Evolutionary conservation across 345 rosid genomes (phyloP).

Genomic region (Rubroshorea leprosula): DNA sequence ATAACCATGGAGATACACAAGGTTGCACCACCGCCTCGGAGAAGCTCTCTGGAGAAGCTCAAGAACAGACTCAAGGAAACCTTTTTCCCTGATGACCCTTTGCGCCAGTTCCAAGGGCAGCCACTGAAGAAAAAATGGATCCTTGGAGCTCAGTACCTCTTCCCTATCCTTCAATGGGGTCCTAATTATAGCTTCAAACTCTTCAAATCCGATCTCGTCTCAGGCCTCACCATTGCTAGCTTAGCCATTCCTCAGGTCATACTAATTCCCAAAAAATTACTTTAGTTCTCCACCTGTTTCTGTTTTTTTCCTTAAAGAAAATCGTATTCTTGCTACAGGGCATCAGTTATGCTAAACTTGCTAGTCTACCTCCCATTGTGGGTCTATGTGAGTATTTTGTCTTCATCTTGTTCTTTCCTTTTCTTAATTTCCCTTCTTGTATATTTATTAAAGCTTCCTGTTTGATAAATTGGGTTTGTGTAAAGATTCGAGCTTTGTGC

Average conservation of each 20-base stretch:
- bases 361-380: constrained; percentile 79
- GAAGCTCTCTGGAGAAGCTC: constrained; percentile 48
- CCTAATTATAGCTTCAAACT: constrained; percentile 59
- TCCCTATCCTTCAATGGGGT: constrained; percentile 93
- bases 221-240: constrained; percentile 98
- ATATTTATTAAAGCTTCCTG: neutral
- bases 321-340: constrained; percentile 43
- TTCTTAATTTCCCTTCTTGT: neutral
- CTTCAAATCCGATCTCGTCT: constrained; percentile 75
- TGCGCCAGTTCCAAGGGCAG: constrained; percentile 89
- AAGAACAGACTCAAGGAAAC: constrained; percentile 68
- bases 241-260: constrained; percentile 93
- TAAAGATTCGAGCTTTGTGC: constrained; percentile 92
- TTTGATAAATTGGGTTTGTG: neutral
- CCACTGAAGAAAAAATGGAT: constrained; percentile 42
- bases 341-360: constrained; percentile 93
- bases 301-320: neutral
- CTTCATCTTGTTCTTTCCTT: neutral
- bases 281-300: neutral
- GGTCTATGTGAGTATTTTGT: constrained; percentile 76
- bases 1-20: constrained; percentile 56
- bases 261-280: neutral
- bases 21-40: constrained; percentile 73
- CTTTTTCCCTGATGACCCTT: constrained; percentile 92
- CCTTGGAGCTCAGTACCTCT: constrained; percentile 64